Evolutionary conservation across 2,329 filamentous ascomycete genomes (phyloP).

Genomic region (Penicillium sp.): DNA sequence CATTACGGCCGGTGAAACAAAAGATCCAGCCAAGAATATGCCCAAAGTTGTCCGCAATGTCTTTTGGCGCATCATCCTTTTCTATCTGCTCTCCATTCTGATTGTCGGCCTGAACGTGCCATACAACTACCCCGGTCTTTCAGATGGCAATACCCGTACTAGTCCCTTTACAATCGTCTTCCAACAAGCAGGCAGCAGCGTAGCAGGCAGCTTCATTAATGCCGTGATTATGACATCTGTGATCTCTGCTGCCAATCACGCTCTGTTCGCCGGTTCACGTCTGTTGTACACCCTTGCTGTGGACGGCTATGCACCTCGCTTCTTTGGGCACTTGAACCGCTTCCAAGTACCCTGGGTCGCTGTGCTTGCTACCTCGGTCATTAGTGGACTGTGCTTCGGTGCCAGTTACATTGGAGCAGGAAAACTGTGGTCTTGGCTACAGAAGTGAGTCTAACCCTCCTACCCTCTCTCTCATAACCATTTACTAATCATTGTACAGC

Average conservation of each 20-base stretch:
- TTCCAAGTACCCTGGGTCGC: conserved; percentile 59
- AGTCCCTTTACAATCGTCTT: conserved; percentile 67
- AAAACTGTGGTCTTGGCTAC: conserved; percentile 68
- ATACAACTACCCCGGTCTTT: conserved; percentile 56
- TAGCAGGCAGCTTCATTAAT: conserved; percentile 63
- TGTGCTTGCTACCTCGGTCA: conserved; percentile 58
- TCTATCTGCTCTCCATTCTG: conserved; percentile 57
- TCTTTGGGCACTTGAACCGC: conserved; percentile 58
- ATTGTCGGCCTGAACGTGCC: conserved; percentile 64
- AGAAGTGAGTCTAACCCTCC: conserved; percentile 57
- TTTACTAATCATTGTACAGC: conserved; percentile 31
- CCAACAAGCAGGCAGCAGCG: conserved; percentile 58
- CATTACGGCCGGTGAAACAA: conserved; percentile 69
- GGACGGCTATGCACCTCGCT: conserved; percentile 59
- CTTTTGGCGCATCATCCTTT: conserved; percentile 65
- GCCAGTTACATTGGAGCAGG: conserved; percentile 69
- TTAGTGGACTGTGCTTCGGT: conserved; percentile 65
- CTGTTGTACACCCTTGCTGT: conserved; percentile 62
- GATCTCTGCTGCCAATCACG: conserved; percentile 63
- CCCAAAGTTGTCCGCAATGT: conserved; percentile 68
- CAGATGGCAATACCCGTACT: conserved; percentile 49
- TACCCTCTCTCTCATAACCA: too few species aligned
- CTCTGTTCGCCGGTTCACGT: conserved; percentile 61
- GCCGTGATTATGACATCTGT: conserved; percentile 64
- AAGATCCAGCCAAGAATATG: conserved; percentile 63